Conservation (phyloP, 1,284 basidiomycete species). For the Microbotryum saponariae region DNA sequence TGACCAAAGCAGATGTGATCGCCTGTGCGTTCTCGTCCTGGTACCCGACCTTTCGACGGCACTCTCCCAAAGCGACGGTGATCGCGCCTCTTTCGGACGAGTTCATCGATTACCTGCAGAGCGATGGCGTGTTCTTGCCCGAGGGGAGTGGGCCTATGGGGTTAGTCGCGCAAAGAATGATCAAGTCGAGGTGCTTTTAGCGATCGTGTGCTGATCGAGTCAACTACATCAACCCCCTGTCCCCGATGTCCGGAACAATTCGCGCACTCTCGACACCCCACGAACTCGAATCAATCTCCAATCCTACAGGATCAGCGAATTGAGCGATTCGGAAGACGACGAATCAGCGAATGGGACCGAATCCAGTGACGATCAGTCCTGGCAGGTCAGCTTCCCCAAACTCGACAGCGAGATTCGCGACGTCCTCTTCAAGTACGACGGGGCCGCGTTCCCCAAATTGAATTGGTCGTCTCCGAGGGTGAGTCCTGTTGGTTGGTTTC, state of each 20-base stretch:
- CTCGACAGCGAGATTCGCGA: conserved; percentile 65
- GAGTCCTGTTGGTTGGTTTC: conserved; percentile 27
- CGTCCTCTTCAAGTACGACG: conserved; percentile 59
- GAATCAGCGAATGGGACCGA: conserved; percentile 38
- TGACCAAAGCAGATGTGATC: conserved; percentile 53
- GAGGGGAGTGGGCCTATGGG: conserved; percentile 59
- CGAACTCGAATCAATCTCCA: conserved; percentile 21
- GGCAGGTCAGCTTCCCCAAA: conserved; percentile 60
- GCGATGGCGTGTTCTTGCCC: conserved; percentile 72
- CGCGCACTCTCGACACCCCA: neutral
- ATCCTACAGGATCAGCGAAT: conserved; percentile 43
- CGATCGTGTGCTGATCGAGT: conserved; percentile 49
- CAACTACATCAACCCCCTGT: too few relatives aligned
- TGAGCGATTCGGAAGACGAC: conserved; percentile 49
- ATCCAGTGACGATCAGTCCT: conserved; percentile 30
- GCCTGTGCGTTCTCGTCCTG: conserved; percentile 79
- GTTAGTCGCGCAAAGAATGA: conserved; percentile 14
- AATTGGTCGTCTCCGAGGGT: conserved; percentile 88
- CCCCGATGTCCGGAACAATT: neutral
- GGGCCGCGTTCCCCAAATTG: conserved; percentile 86
- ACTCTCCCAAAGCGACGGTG: conserved; percentile 69
- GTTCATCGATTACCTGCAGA: conserved; percentile 65
- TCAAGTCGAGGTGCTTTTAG: neutral
- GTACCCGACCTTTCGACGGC: conserved; percentile 65
- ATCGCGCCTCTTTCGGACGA: conserved; percentile 57